A percentile compares a stretch with the other conserved stretches of the same genome.
phyloP scores from a whole-genome alignment of 805 yeast species.

The Jamesozyma jinghongensis region DNA sequence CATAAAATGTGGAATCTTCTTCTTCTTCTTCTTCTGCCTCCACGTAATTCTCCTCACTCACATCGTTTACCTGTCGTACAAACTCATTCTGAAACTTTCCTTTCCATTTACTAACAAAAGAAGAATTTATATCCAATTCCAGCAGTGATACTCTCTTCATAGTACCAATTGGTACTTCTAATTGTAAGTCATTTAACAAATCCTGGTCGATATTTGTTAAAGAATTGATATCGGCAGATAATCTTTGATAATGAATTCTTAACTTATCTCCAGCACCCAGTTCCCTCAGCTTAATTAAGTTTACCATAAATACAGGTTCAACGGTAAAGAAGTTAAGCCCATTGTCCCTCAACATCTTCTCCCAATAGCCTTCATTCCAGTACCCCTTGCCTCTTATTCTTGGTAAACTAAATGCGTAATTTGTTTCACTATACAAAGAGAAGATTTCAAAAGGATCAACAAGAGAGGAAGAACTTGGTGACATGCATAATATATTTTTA shows the following conservation, averaged over 20 bases:
- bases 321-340: constrained; percentile 58
- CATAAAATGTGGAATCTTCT: not conserved
- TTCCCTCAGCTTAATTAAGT: constrained; percentile 56
- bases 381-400: constrained; percentile 72
- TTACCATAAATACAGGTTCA: constrained; percentile 78
- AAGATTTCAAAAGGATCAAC: constrained; percentile 66
- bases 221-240: constrained; percentile 72
- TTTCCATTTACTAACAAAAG: not conserved
- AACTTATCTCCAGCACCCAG: constrained; percentile 68
- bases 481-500: constrained; percentile 72
- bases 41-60: too few species aligned
- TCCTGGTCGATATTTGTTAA: constrained; percentile 85
- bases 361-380: constrained; percentile 95
- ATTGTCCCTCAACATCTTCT: constrained; percentile 44
- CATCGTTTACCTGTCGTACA: too few species aligned
- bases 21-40: not conserved
- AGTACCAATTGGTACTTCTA: constrained; percentile 30
- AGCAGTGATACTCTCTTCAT: constrained; percentile 1
- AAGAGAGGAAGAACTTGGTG: constrained; percentile 53
- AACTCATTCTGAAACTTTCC: not conserved
- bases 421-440: constrained; percentile 1
- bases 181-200: constrained; percentile 80
- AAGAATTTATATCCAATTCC: not conserved
- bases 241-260: constrained; percentile 74
- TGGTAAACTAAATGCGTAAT: constrained; percentile 59